Evolutionary conservation across 306 rosid genomes (phyloP).

Genomic region (Inga leiocalycina): DNA sequence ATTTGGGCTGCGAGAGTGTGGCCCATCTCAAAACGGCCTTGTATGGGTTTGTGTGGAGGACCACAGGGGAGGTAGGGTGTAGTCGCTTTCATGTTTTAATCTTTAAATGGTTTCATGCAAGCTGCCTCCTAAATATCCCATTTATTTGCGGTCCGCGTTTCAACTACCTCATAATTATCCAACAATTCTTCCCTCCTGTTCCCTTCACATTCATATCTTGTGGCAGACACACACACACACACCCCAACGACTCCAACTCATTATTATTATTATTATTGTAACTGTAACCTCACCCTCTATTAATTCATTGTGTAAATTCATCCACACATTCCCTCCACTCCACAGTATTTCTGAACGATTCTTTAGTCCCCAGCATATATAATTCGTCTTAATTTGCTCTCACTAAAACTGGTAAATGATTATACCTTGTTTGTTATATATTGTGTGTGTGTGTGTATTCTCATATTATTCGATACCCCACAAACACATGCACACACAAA

Average conservation of each 20-base stretch:
- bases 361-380: too few relatives aligned
- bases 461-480: too few relatives aligned
- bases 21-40: not conserved
- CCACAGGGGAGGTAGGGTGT: not conserved
- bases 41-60: not conserved
- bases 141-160: not conserved
- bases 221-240: not conserved
- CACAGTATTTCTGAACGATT: too few relatives aligned
- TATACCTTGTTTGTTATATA: too few relatives aligned
- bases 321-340: too few relatives aligned
- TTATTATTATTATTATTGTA: too few relatives aligned
- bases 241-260: not conserved
- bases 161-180: not conserved
- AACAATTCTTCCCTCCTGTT: not conserved
- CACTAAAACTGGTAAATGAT: too few relatives aligned
- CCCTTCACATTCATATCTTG: not conserved
- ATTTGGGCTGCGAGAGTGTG: not conserved
- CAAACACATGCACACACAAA: too few relatives aligned
- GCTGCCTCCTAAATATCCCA: not conserved
- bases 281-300: not conserved
- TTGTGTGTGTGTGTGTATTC: too few relatives aligned
- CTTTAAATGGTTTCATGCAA: constrained; percentile 6
- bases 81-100: not conserved
- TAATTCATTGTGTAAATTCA: not conserved
- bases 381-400: too few relatives aligned